Evolutionary conservation across 176 grass and related monocot species (phyloP).

Genomic region (Aegilops bicornis): DNA sequence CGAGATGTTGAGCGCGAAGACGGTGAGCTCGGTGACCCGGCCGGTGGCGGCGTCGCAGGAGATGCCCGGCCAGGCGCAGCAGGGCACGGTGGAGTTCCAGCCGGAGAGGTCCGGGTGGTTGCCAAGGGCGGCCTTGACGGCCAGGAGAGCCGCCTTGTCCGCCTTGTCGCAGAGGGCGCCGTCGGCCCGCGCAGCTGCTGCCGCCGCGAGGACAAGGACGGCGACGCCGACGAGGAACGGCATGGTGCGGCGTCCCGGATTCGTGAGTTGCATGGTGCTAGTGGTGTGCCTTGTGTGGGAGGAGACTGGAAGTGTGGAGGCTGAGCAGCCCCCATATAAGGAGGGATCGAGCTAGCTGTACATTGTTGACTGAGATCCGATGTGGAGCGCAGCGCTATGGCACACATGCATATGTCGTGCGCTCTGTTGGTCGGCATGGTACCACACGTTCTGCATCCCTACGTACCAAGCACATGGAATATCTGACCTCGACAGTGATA

Average conservation of each 20-base stretch:
- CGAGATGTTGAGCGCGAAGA: background rate
- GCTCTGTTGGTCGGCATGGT: no score
- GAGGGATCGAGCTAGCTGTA: background rate
- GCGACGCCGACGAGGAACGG: background rate
- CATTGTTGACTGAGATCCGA: background rate
- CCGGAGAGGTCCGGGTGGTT: background rate
- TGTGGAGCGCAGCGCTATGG: background rate
- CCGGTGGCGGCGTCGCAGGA: background rate
- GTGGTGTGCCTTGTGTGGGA: background rate
- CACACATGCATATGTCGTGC: background rate
- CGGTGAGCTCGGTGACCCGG: background rate
- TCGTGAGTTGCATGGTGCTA: background rate
- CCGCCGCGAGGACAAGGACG: background rate
- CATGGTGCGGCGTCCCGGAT: background rate
- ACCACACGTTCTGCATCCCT: no score
- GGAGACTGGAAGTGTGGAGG: no score
- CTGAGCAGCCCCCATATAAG: no score
- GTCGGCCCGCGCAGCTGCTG: background rate
- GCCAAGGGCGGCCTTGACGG: background rate
- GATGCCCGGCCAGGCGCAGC: background rate
- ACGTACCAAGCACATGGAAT: background rate
- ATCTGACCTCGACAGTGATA: no score
- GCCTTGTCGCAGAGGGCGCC: background rate
- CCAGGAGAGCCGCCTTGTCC: background rate
- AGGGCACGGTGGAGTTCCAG: background rate